A percentile compares a stretch with the other conserved stretches of the same genome.
phyloP scores from a whole-genome alignment of 805 yeast species.

The Tetrapisispora arboricola region DNA sequence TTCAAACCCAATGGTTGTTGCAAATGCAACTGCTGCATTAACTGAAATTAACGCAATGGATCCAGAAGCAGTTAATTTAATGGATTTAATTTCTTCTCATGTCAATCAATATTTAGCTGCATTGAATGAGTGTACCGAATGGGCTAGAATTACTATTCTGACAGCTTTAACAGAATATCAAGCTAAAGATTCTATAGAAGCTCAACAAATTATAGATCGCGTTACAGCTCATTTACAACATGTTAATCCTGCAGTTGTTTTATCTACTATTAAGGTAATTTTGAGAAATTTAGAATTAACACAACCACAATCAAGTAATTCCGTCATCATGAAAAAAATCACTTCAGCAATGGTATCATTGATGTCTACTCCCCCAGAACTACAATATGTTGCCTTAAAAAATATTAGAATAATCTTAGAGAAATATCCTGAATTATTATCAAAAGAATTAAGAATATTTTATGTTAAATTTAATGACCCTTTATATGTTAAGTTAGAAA shows the following conservation, averaged over 20 bases:
- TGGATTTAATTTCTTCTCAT: constrained; percentile 28
- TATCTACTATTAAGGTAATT: constrained; percentile 73
- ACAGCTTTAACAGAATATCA: constrained; percentile 68
- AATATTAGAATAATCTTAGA: constrained; percentile 85
- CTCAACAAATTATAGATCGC: constrained; percentile 77
- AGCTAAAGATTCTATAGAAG: constrained; percentile 50
- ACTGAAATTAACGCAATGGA: constrained; percentile 71
- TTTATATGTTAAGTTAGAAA: constrained; percentile 63
- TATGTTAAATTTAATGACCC: constrained; percentile 85
- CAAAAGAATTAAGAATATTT: constrained; percentile 77
- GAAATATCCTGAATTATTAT: constrained; percentile 70
- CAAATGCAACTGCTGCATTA: constrained; percentile 81
- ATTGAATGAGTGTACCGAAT: constrained; percentile 93
- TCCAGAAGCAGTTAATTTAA: constrained; percentile 39
- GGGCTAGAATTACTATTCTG: constrained; percentile 92
- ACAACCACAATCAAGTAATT: constrained; percentile 15
- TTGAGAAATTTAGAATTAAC: constrained; percentile 53
- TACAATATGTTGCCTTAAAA: constrained; percentile 86
- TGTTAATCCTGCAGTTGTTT: constrained; percentile 90
- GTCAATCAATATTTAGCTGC: constrained; percentile 64
- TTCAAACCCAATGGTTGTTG: constrained; percentile 93
- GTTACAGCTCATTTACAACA: constrained; percentile 94
- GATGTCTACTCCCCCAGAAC: constrained; percentile 83
- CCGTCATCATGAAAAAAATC: constrained; percentile 49
- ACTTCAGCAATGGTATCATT: constrained; percentile 81